These are phyloP conservation scores for Zygotorulaspora sp. DNA, from an alignment of 805 yeast genomes.

Conservation along the genomic window DNA sequence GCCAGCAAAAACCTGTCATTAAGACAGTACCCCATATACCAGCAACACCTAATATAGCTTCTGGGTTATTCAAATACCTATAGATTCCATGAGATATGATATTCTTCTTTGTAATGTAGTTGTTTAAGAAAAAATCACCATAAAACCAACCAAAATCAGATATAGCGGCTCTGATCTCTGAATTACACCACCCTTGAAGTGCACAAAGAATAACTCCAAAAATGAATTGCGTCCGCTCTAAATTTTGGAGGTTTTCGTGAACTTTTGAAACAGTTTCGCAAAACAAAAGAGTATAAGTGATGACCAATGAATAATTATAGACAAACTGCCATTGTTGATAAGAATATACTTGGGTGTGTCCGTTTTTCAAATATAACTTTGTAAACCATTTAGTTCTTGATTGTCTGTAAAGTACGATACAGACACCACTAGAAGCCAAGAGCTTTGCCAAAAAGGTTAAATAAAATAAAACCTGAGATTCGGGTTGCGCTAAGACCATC, in stretches of 20 bases:
- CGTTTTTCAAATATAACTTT: slow-evolving; percentile 56
- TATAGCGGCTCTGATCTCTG: slow-evolving; percentile 62
- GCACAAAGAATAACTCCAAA: slow-evolving; percentile 52
- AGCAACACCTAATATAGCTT: slow-evolving; percentile 69
- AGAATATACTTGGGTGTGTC: slow-evolving; percentile 59
- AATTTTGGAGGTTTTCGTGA: slow-evolving; percentile 18
- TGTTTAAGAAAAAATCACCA: slow-evolving; percentile 75
- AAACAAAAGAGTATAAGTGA: slow-evolving; percentile 53
- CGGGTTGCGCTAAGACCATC: slow-evolving; percentile 31
- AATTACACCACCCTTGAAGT: slow-evolving; percentile 65
- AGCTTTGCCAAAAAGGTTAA: slow-evolving; percentile 46
- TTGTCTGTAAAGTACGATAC: slow-evolving; percentile 52
- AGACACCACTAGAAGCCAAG: slow-evolving; percentile 47
- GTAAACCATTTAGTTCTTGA: slow-evolving; percentile 61
- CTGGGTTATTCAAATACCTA: slow-evolving; percentile 78
- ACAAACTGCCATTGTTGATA: slow-evolving; percentile 69
- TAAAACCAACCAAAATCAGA: slow-evolving; percentile 89
- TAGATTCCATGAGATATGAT: slow-evolving; percentile 77
- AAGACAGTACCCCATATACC: slow-evolving; percentile 73
- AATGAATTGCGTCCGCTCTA: slow-evolving; percentile 41
- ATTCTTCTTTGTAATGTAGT: slow-evolving; percentile 42
- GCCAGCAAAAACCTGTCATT: slow-evolving; percentile 49
- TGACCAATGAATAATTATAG: slow-evolving; percentile 48
- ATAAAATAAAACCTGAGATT: slow-evolving; percentile 31
- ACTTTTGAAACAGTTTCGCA: slow-evolving; percentile 37